Conservation (phyloP, 2,329 filamentous ascomycete genomes). For the Arthrocladium fulminans region DNA sequence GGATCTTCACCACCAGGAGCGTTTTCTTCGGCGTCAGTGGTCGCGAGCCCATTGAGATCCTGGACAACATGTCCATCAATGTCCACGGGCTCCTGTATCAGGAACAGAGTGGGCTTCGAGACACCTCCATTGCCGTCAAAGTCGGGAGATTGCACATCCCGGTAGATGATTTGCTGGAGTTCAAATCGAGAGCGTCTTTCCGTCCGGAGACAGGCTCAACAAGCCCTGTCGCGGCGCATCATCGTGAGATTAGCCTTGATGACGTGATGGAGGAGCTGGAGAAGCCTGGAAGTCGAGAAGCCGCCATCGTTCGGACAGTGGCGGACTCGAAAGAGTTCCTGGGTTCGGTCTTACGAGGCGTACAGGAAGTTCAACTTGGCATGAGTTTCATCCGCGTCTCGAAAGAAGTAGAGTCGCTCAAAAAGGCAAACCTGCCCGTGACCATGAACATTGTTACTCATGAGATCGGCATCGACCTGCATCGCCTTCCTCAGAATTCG, state of each 20-base stretch:
- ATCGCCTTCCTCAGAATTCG: slow-evolving; percentile 83
- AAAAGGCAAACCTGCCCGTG: slow-evolving; percentile 60
- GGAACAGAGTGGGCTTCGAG: slow-evolving; percentile 74
- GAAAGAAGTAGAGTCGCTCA: slow-evolving; percentile 63
- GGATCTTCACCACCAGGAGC: slow-evolving; percentile 79
- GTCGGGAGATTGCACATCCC: slow-evolving; percentile 83
- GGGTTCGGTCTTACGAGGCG: slow-evolving; percentile 78
- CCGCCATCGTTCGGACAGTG: slow-evolving; percentile 68
- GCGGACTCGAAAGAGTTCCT: slow-evolving; percentile 90
- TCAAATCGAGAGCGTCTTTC: slow-evolving; percentile 39
- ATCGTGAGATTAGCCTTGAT: slow-evolving; percentile 52
- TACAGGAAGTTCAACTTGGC: slow-evolving; percentile 94
- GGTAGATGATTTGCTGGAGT: slow-evolving; percentile 70
- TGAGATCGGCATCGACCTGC: slow-evolving; percentile 85
- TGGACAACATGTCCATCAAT: slow-evolving; percentile 82
- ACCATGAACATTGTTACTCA: slow-evolving; percentile 88
- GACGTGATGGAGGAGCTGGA: slow-evolving; percentile 69
- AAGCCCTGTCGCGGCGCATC: slow-evolving; percentile 26
- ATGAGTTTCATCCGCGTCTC: slow-evolving; percentile 84
- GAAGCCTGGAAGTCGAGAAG: slow-evolving; percentile 55
- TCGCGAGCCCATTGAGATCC: slow-evolving; percentile 71
- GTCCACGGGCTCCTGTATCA: slow-evolving; percentile 85
- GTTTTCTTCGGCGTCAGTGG: slow-evolving; percentile 82
- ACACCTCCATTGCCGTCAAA: slow-evolving; percentile 84
- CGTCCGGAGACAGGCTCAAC: slow-evolving; percentile 18